A percentile compares a stretch with the other conserved stretches of the same genome.
Evolutionary conservation across 768 basidiomycete genomes (phyloP).

Genomic region (Kwoniella bestiolae): DNA sequence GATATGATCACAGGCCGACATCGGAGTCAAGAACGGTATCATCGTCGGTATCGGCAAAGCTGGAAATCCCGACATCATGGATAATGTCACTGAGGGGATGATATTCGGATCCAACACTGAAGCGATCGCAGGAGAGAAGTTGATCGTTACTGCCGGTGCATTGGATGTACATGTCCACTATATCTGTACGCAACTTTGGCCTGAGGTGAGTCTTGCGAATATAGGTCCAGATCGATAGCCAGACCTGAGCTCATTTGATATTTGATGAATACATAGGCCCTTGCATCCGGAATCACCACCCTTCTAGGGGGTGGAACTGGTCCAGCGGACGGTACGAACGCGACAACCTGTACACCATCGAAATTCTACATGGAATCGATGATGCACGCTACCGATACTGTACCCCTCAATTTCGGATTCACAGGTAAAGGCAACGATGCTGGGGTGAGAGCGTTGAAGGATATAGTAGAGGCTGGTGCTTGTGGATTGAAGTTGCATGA

Average conservation of each 20-base stretch:
- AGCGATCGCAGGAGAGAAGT: slow-evolving; percentile 91
- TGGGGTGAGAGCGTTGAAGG: slow-evolving; percentile 68
- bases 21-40: slow-evolving; percentile 80
- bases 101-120: slow-evolving; percentile 90
- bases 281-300: slow-evolving; percentile 75
- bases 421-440: slow-evolving; percentile 97
- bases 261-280: slow-evolving; percentile 48
- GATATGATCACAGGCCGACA: slow-evolving; percentile 72
- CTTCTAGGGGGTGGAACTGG: slow-evolving; percentile 97
- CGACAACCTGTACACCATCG: slow-evolving; percentile 92
- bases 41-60: slow-evolving; percentile 95
- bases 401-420: slow-evolving; percentile 90
- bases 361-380: slow-evolving; percentile 87
- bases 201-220: slow-evolving; percentile 64
- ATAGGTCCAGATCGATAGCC: slow-evolving; percentile 26
- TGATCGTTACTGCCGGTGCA: slow-evolving; percentile 90
- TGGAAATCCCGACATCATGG: slow-evolving; percentile 94
- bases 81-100: slow-evolving; percentile 70
- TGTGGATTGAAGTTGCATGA: slow-evolving; percentile 93
- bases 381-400: slow-evolving; percentile 85
- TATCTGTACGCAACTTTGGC: slow-evolving; percentile 91
- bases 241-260: background rate
- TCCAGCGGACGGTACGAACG: slow-evolving; percentile 83
- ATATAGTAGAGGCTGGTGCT: slow-evolving; percentile 81
- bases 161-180: slow-evolving; percentile 92